Evolutionary conservation across 1,284 basidiomycete genomes (phyloP), one percentile per base, ranked within the genome.

Genomic region (Pseudozyma tsukubaensis): DNA sequence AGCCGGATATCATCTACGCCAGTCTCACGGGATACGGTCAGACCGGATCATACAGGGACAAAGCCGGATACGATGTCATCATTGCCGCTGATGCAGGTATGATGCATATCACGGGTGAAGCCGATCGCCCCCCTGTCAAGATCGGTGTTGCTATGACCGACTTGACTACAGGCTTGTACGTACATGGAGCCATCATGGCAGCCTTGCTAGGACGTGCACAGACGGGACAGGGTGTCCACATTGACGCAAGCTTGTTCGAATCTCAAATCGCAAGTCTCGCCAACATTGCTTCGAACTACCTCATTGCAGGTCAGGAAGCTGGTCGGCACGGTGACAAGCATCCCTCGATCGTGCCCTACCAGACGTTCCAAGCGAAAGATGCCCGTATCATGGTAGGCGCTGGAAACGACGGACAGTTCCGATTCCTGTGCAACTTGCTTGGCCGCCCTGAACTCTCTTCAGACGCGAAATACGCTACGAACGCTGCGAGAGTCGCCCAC

Each of bases 1-100:
- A 97, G 80, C 91, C 91, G 2, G 86, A 87, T 43, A 87, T 98
- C 54, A 90, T 97, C 48, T 98, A 97, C 81, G 90, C 93, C 45
- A 94, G 92, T 29, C 92, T 98, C 72, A 94, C 94, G 16, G 94
- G 94, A 18, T 97, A 97, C 84, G 95, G 94, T 0, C 94, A 97
- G 78, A 94, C 92, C 0, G 94, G 94, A 1, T 94, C 94, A 5
- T 96, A 91, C 80, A 87, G 90, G 47, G 87, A 89, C 65, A 89
- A 91, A 39, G 91, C 94, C 13, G 77, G 78, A 3, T 80, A 80
- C 62, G 80, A 82, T 54, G 80, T 82, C 13, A 79, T 80, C 43
- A 78, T 82, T 18, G 80, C 80, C 3, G 80, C 80, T 8, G 80
- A 82, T 50, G 80, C 80, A 1, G 80, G 80, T 7, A 52, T 82